Evolutionary conservation across 2,329 filamentous ascomycete genomes (phyloP), one percentile per base, ranked within the genome.

Genomic region (Apiospora koreana): DNA sequence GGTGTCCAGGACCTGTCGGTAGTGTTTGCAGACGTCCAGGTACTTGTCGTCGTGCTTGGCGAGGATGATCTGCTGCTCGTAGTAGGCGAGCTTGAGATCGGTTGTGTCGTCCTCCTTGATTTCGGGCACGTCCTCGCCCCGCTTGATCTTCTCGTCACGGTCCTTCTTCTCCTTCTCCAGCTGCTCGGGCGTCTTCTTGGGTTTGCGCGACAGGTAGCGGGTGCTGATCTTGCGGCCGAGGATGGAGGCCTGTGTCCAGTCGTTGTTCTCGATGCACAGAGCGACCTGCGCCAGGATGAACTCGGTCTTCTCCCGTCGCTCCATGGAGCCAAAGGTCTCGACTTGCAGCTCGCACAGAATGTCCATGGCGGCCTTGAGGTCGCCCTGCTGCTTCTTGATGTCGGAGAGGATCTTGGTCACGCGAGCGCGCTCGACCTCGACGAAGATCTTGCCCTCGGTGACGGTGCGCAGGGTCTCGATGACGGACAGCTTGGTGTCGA

Each of bases 361-460:
- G 77, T 98, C 95, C 69, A 93, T 92, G 41, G 96, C 96, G 6
- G 94, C 91, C 80, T 93, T 94, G 78, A 97, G 86, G 79, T 99
- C 95, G 74, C 95, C 95, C 83, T 98, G 94, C 74, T 93, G 85
- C 84, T 97, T 98, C 88, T 98, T 98, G 87, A 99, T 98, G 82
- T 98, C 91, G 68, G 96, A 98, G 16, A 99, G 88, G 74, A 97
- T 97, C 80, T 92, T 94, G 77, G 96, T 99, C 71, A 99, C 92
- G 75, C 96, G 93, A 74, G 96, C 96, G 75, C 96, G 92, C 87
- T 99, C 96, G 68, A 99, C 96, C 86, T 99, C 96, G 77, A 99
- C 95, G 78, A 99, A 99, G 81, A 99, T 99, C 92, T 99, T 99
- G 84, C 96, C 96, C 83, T 99, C 96, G 10, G 96, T 99, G 66